Conservation (phyloP, 2,329 filamentous ascomycete genomes). For the Hypoxylon sp. region DNA sequence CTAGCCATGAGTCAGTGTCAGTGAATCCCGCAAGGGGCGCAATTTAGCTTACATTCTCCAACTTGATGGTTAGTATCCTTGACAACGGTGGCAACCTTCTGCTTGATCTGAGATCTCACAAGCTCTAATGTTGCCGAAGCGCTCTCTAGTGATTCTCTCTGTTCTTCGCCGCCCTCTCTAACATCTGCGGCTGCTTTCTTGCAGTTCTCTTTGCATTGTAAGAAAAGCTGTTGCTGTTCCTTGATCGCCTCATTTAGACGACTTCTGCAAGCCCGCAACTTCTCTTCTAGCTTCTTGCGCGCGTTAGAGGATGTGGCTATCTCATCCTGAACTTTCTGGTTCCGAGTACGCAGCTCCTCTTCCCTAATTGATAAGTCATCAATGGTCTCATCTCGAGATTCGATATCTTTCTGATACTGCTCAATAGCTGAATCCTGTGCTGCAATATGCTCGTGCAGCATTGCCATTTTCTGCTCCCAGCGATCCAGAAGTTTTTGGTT, state of each 20-base stretch:
- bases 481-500: conserved; percentile 39
- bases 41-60: conserved; percentile 41
- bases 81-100: conserved; percentile 40
- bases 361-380: conserved; percentile 50
- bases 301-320: conserved; percentile 51
- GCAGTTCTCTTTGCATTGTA: conserved; percentile 54
- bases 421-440: conserved; percentile 31
- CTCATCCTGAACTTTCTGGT: conserved; percentile 45
- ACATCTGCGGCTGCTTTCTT: conserved; percentile 56
- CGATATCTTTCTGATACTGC: conserved; percentile 26
- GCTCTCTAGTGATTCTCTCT: conserved; percentile 54
- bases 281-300: conserved; percentile 56
- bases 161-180: conserved; percentile 54
- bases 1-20: conserved; percentile 41
- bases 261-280: conserved; percentile 54
- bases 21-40: neutral
- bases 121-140: conserved; percentile 36
- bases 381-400: conserved; percentile 42
- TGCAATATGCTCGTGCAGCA: conserved; percentile 39
- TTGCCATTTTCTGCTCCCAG: conserved; percentile 42
- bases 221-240: conserved; percentile 64
- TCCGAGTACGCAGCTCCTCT: conserved; percentile 50
- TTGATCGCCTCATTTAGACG: conserved; percentile 63
- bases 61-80: conserved; percentile 35
- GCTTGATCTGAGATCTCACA: conserved; percentile 37